phyloP scores from a whole-genome alignment of 2,329 filamentous ascomycete species.

The Epichloe gansuensis region DNA sequence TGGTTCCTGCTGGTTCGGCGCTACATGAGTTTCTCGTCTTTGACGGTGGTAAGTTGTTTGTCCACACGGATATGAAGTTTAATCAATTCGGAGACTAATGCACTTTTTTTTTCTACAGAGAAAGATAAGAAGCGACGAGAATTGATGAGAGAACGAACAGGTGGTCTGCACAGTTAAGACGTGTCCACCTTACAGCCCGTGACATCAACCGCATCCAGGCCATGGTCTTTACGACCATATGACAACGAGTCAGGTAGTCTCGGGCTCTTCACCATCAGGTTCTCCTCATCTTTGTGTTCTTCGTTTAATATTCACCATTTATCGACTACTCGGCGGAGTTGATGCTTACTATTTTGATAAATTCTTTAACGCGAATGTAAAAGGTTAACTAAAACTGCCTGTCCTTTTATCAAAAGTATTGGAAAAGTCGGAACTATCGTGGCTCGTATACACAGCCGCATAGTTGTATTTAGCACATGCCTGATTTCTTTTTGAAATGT shows the following conservation, averaged over 20 bases:
- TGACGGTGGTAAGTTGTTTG: conserved; percentile 20
- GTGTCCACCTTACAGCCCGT: background rate
- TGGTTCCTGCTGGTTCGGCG: conserved; percentile 81
- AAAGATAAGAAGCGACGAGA: conserved; percentile 58
- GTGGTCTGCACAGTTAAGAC: conserved; percentile 30
- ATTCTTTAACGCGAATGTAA: background rate
- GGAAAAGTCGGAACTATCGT: background rate
- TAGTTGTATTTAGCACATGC: conserved; percentile 2
- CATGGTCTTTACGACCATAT: too few species aligned
- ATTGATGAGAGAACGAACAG: conserved; percentile 52
- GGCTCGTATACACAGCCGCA: background rate
- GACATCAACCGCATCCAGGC: background rate
- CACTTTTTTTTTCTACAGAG: conserved; percentile 27
- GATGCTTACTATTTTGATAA: background rate
- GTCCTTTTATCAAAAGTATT: background rate
- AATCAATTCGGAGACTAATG: conserved; percentile 21
- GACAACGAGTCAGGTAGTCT: background rate
- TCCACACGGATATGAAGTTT: background rate
- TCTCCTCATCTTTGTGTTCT: background rate
- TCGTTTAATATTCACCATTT: background rate
- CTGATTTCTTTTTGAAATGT: background rate
- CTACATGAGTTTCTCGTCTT: conserved; percentile 74
- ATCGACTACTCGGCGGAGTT: background rate
- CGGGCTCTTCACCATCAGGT: background rate
- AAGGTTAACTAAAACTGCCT: too few species aligned